phyloP scores from a whole-genome alignment of 495 filamentous ascomycete species.

The Xylaria bambusicola region DNA sequence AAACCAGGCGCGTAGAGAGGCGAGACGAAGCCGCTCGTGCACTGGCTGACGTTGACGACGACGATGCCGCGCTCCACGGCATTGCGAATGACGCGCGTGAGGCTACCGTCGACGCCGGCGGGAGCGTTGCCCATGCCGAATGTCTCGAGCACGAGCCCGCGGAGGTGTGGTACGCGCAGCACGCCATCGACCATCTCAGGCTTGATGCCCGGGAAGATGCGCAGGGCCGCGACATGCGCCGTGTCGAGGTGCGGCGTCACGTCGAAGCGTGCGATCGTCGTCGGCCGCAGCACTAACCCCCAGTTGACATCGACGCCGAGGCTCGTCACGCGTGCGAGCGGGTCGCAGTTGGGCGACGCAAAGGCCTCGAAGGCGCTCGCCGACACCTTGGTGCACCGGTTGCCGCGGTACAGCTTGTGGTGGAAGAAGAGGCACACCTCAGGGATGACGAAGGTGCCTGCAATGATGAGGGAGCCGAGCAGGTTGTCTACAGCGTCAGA shows the following conservation, averaged over 20 bases:
- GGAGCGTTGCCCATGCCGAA: conserved; percentile 96
- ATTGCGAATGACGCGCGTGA: conserved; percentile 76
- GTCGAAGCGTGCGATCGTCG: conserved; percentile 68
- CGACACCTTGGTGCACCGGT: conserved; percentile 86
- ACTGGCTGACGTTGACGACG: conserved; percentile 94
- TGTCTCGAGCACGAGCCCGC: conserved; percentile 87
- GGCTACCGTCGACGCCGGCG: conserved; percentile 74
- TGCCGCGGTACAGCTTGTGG: conserved; percentile 88
- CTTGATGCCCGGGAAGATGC: conserved; percentile 94
- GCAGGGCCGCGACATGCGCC: conserved; percentile 85
- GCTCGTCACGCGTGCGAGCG: conserved; percentile 75
- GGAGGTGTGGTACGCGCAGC: conserved; percentile 71
- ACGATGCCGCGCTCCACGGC: conserved; percentile 81
- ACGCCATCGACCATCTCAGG: conserved; percentile 94
- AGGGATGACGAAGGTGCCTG: conserved; percentile 93
- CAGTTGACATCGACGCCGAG: conserved; percentile 83
- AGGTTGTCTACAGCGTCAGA: conserved; percentile 97
- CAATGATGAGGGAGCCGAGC: conserved; percentile 87
- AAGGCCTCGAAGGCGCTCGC: conserved; percentile 87
- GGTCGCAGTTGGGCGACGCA: conserved; percentile 77
- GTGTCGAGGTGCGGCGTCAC: conserved; percentile 82
- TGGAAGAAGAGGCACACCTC: conserved; percentile 97
- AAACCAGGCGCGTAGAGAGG: conserved; percentile 92
- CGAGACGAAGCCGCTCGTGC: conserved; percentile 82
- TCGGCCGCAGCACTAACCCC: conserved; percentile 76